Evolutionary conservation across 2,329 filamentous ascomycete species (phyloP).

Genomic region (Neospermospora avenae): DNA sequence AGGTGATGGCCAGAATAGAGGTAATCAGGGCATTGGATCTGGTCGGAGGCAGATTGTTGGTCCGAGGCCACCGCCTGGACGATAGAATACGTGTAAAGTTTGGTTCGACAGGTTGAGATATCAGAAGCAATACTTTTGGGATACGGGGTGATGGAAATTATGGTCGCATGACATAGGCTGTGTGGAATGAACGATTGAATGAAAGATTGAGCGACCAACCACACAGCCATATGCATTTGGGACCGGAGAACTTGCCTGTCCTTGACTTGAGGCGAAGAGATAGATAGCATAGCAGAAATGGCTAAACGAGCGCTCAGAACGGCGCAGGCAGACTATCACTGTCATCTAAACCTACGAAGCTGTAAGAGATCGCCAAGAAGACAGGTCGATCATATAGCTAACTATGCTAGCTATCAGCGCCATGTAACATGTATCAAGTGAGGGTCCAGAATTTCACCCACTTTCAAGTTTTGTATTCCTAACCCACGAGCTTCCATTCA

Average conservation of each 20-base stretch:
- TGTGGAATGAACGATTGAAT: not conserved
- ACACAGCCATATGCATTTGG: not conserved
- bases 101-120: not conserved
- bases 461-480: too few species aligned
- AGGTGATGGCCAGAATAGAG: conserved; percentile 71
- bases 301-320: too few species aligned
- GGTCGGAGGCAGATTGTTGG: conserved; percentile 77
- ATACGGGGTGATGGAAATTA: not conserved
- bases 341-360: too few species aligned
- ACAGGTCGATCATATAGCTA: too few species aligned
- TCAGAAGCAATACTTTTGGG: not conserved
- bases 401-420: too few species aligned
- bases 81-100: not conserved
- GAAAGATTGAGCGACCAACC: not conserved
- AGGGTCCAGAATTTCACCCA: too few species aligned
- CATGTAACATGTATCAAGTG: too few species aligned
- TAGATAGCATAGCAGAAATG: not conserved
- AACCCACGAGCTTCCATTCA: too few species aligned
- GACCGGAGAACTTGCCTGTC: not conserved
- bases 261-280: not conserved
- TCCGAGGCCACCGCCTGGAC: conserved; percentile 59
- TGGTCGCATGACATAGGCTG: not conserved
- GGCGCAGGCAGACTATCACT: too few species aligned
- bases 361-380: too few species aligned
- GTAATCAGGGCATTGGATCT: conserved; percentile 62